Evolutionary conservation across 2,329 filamentous ascomycete genomes (phyloP).

Genomic region (Aspergillus texensis): DNA sequence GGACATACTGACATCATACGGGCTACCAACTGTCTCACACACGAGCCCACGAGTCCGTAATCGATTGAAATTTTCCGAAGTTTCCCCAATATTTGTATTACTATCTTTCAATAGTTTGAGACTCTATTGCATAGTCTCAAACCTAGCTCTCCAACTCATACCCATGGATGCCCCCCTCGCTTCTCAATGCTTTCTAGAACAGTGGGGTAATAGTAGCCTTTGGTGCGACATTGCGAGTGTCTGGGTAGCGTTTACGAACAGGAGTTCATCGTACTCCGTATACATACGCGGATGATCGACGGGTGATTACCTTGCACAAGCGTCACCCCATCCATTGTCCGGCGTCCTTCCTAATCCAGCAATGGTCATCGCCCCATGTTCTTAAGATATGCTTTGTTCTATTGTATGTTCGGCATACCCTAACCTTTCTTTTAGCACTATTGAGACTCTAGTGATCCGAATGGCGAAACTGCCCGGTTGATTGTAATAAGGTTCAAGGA

Average conservation of each 20-base stretch:
- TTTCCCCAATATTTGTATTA: slow-evolving; percentile 14
- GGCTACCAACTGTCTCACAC: slow-evolving; percentile 17
- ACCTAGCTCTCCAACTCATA: slow-evolving; percentile 2
- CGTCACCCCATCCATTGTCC: neutral
- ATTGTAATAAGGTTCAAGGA: neutral
- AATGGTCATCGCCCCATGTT: neutral
- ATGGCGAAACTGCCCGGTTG: neutral
- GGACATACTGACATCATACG: slow-evolving; percentile 20
- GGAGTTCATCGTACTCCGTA: slow-evolving; percentile 9
- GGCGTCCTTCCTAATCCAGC: neutral
- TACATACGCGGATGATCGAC: slow-evolving; percentile 16
- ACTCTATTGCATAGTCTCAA: slow-evolving; percentile 20
- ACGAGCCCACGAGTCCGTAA: slow-evolving; percentile 15
- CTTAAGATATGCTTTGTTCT: neutral
- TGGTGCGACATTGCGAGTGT: neutral
- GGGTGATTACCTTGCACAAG: slow-evolving; percentile 2
- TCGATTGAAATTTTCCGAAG: slow-evolving; percentile 20
- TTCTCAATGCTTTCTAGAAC: slow-evolving; percentile 15
- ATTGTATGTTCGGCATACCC: neutral
- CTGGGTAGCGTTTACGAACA: slow-evolving; percentile 2
- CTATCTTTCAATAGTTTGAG: slow-evolving; percentile 20
- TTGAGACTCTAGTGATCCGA: neutral
- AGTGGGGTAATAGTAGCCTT: slow-evolving; percentile 1
- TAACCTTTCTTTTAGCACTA: neutral
- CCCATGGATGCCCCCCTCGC: slow-evolving; percentile 1